These are phyloP conservation scores for Metschnikowia baotianmanensis DNA, from an alignment of 805 yeast species.

Conservation along the genomic window DNA sequence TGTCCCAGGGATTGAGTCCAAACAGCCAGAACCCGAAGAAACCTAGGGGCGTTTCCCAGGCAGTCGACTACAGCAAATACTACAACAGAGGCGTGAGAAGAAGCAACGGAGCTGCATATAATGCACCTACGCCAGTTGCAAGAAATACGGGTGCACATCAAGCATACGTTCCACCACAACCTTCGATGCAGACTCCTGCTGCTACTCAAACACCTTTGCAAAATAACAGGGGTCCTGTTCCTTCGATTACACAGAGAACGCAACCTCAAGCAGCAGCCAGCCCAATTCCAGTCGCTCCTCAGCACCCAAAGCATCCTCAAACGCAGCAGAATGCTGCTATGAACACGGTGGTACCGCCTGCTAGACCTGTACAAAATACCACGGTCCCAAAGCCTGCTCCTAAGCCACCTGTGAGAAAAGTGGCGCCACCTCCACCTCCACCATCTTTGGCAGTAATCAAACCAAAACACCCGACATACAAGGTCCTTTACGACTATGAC, in stretches of 20 bases:
- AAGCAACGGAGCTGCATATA: conserved; percentile 8
- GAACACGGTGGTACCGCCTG: conserved; percentile 10
- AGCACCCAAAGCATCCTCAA: no score
- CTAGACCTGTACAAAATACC: conserved; percentile 31
- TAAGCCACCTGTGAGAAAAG: conserved; percentile 56
- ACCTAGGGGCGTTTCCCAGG: conserved; percentile 55
- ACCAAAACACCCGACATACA: conserved; percentile 73
- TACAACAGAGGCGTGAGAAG: conserved; percentile 31
- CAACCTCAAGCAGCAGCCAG: conserved; percentile 26
- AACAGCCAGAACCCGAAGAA: conserved; percentile 66
- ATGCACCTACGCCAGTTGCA: conserved; percentile 21
- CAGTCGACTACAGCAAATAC: conserved; percentile 44
- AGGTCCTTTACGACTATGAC: conserved; percentile 84
- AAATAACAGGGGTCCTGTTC: conserved; percentile 1
- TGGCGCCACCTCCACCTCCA: conserved; percentile 49
- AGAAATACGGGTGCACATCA: conserved; percentile 18
- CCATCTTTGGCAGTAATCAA: conserved; percentile 55
- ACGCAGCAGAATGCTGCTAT: no score
- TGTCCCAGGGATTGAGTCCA: conserved; percentile 75
- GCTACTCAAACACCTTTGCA: neutral
- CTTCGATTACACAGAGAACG: conserved; percentile 13
- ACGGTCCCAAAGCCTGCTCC: conserved; percentile 48
- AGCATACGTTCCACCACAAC: conserved; percentile 17
- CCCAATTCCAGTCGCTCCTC: no score
- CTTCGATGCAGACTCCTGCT: neutral